Percentiles rank a stretch among this genome's conserved stretches.
Evolutionary conservation across 2,329 filamentous ascomycete genomes (phyloP).

Genomic region (Paraphoma sp.): DNA sequence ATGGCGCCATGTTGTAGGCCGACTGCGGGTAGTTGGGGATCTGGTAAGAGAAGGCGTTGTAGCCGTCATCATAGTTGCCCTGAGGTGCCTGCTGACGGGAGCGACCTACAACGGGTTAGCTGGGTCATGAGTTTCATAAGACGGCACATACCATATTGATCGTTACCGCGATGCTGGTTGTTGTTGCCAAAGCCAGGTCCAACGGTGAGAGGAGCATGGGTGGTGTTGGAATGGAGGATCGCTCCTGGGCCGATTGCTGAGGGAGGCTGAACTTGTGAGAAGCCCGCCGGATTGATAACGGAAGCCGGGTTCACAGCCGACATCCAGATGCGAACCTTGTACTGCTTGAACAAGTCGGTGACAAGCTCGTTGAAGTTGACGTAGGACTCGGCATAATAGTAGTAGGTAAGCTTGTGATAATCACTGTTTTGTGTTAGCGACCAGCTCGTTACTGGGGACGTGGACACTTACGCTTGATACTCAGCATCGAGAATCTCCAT

Average conservation of each 20-base stretch:
- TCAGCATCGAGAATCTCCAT: conserved; percentile 99
- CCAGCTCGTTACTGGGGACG: conserved; percentile 23
- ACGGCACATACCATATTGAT: conserved; percentile 35
- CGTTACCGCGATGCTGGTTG: conserved; percentile 25
- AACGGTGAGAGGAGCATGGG: conserved; percentile 30
- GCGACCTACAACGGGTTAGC: conserved; percentile 24
- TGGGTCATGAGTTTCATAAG: neutral
- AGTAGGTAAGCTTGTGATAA: conserved; percentile 98
- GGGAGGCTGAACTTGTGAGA: conserved; percentile 42
- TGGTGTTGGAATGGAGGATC: conserved; percentile 32
- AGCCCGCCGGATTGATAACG: conserved; percentile 60
- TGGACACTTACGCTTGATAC: conserved; percentile 87
- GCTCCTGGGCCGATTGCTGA: conserved; percentile 49
- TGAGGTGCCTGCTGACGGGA: conserved; percentile 24
- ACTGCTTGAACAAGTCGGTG: conserved; percentile 97
- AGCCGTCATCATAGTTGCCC: conserved; percentile 31
- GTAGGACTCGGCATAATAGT: conserved; percentile 97
- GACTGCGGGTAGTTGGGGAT: conserved; percentile 33
- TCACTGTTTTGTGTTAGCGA: conserved; percentile 67
- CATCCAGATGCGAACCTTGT: conserved; percentile 99
- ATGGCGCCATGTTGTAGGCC: conserved; percentile 34
- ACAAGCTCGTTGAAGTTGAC: conserved; percentile 99
- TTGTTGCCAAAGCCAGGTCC: conserved; percentile 43
- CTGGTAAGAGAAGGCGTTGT: conserved; percentile 42
- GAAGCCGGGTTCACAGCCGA: conserved; percentile 98